Conservation (phyloP, 148 eudicot species). For the Camellia lanceoleosa region DNA sequence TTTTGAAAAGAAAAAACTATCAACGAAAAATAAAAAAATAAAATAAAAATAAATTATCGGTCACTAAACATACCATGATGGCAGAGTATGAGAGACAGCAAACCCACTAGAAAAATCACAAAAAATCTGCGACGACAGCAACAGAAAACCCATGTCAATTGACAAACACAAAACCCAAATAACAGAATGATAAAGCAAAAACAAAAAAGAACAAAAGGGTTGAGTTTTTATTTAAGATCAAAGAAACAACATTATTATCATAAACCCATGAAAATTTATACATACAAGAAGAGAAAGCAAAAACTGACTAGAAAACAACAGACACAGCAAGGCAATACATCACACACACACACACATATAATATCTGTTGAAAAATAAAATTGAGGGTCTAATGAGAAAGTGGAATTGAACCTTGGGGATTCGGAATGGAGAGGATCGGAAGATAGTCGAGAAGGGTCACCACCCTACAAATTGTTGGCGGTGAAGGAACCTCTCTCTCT, state of each 20-base stretch:
- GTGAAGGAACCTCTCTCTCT: background rate
- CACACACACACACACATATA: background rate
- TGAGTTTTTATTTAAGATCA: background rate
- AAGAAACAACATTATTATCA: background rate
- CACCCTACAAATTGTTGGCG: background rate
- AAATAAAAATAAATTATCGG: background rate
- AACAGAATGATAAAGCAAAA: background rate
- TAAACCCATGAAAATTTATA: background rate
- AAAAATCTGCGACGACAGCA: background rate
- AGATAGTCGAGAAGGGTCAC: background rate
- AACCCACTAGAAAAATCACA: background rate
- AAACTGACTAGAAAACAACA: background rate
- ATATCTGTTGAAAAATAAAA: background rate
- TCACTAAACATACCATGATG: conserved; percentile 3
- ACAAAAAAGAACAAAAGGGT: background rate
- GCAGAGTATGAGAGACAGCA: background rate
- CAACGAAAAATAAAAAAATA: background rate
- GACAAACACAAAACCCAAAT: background rate
- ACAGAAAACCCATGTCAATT: conserved; percentile 2
- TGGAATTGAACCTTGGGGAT: background rate
- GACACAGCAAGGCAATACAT: background rate
- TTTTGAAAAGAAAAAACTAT: background rate
- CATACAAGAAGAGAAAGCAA: background rate
- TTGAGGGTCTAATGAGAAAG: background rate
- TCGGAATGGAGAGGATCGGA: background rate